Percentiles rank a stretch among this genome's conserved stretches.
phyloP scores from a whole-genome alignment of 768 basidiomycete genomes.

The Psilocybe cubensis region DNA sequence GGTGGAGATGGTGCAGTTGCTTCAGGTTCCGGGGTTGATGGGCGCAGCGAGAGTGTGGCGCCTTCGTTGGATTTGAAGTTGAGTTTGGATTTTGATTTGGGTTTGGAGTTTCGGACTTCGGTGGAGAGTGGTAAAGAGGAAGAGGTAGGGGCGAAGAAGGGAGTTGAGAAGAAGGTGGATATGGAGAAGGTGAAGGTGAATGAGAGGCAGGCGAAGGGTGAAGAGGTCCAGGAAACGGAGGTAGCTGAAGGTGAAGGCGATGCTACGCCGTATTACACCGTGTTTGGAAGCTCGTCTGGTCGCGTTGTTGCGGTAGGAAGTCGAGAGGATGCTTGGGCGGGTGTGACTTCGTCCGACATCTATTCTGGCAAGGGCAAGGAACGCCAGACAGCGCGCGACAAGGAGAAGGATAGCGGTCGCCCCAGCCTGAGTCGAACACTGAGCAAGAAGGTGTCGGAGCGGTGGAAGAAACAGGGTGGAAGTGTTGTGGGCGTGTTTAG shows the following conservation, averaged over 20 bases:
- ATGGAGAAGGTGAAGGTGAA: neutral
- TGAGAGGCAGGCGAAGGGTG: neutral
- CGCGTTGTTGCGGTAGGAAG: constrained; percentile 48
- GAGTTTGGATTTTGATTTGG: too few relatives aligned
- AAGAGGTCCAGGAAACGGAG: neutral
- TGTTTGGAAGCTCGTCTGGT: constrained; percentile 52
- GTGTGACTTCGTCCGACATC: too few relatives aligned
- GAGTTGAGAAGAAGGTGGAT: neutral
- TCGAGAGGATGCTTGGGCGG: constrained; percentile 31
- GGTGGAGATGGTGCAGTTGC: neutral
- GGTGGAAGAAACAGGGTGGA: constrained; percentile 26
- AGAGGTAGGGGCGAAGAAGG: neutral
- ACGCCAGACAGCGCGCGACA: too few relatives aligned
- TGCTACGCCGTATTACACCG: constrained; percentile 56
- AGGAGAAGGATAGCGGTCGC: constrained; percentile 12
- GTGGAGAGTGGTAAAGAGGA: neutral
- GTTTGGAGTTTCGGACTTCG: too few relatives aligned
- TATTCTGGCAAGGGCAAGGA: constrained; percentile 4
- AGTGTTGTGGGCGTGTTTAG: constrained; percentile 11
- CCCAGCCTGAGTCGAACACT: constrained; percentile 27
- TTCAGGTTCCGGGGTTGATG: neutral
- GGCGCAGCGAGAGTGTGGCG: too few relatives aligned
- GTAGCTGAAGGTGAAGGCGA: constrained; percentile 12
- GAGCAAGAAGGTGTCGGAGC: constrained; percentile 39
- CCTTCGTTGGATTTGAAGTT: too few relatives aligned